phyloP scores from a whole-genome alignment of 2,329 filamentous ascomycete genomes.

The Talaromyces sp. region DNA sequence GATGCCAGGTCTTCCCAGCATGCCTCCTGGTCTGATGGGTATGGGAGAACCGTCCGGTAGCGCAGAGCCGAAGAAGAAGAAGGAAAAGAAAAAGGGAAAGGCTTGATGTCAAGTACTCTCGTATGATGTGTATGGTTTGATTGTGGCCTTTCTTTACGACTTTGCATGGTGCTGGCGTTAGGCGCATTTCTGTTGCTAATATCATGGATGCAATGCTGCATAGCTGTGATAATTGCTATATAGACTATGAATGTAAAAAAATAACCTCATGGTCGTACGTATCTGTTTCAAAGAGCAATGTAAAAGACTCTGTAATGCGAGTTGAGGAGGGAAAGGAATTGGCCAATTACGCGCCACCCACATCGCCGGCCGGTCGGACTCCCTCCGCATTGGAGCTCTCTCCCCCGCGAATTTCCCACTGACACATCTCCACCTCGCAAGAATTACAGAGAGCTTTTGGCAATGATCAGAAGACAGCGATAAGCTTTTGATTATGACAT shows the following conservation, averaged over 20 bases:
- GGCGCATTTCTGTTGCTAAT: conserved; percentile 18
- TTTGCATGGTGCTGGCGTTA: conserved; percentile 41
- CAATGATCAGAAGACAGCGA: not conserved
- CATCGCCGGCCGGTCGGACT: not conserved
- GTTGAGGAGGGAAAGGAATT: not conserved
- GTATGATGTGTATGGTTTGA: conserved; percentile 21
- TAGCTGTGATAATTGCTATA: not conserved
- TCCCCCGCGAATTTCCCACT: not conserved
- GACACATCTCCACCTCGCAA: not conserved
- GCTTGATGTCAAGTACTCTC: conserved; percentile 25
- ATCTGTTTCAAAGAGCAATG: not conserved
- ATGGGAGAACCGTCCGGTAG: conserved; percentile 43
- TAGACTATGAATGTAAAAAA: not conserved
- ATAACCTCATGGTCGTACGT: not conserved
- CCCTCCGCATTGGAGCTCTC: conserved; percentile 2
- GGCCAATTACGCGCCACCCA: not conserved
- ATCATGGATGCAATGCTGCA: not conserved
- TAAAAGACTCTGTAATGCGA: not conserved
- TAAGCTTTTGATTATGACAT: not conserved
- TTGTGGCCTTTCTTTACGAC: conserved; percentile 25
- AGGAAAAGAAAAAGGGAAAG: conserved; percentile 51
- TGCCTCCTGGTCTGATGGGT: conserved; percentile 32
- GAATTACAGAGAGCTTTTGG: not conserved
- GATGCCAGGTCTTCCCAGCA: conserved; percentile 14
- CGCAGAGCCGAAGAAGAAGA: conserved; percentile 39